phyloP scores from a whole-genome alignment of 2,329 filamentous ascomycete species.

The Xylaria sp. region DNA sequence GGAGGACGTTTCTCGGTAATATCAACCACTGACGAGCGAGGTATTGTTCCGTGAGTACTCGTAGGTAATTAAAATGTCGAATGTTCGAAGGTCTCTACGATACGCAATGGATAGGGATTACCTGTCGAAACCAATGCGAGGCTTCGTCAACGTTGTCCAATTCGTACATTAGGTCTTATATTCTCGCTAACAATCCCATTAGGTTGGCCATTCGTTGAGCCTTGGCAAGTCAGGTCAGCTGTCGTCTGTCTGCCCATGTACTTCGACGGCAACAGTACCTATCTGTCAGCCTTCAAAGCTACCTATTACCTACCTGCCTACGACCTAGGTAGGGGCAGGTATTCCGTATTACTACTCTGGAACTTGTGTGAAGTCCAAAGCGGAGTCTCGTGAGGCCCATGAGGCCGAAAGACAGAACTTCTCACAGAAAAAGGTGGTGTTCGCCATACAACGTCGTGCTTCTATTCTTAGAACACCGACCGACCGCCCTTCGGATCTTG shows the following conservation, averaged over 20 bases:
- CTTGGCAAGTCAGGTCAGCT: not conserved
- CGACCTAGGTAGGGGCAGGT: not conserved
- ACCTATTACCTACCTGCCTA: too few species aligned
- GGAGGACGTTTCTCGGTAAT: not conserved
- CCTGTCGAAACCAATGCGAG: not conserved
- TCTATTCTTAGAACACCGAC: constrained; percentile 19
- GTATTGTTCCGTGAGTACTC: too few species aligned
- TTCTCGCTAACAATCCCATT: not conserved
- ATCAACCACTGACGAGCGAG: not conserved
- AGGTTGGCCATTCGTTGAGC: not conserved
- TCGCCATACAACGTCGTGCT: not conserved
- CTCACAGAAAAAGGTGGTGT: not conserved
- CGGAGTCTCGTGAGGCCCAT: not conserved
- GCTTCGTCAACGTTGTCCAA: not conserved
- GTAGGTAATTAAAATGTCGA: not conserved
- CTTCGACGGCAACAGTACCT: not conserved
- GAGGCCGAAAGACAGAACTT: not conserved
- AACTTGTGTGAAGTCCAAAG: not conserved
- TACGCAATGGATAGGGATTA: too few species aligned
- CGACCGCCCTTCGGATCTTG: constrained; percentile 8
- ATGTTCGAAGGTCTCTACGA: too few species aligned
- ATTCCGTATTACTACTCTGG: not conserved
- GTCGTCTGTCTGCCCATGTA: not conserved
- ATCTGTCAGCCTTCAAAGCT: not conserved
- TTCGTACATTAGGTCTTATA: not conserved